A percentile compares a stretch with the other conserved stretches of the same genome.
Conservation (phyloP, 31 red algal species). For the Asparagopsis taxiformis region DNA sequence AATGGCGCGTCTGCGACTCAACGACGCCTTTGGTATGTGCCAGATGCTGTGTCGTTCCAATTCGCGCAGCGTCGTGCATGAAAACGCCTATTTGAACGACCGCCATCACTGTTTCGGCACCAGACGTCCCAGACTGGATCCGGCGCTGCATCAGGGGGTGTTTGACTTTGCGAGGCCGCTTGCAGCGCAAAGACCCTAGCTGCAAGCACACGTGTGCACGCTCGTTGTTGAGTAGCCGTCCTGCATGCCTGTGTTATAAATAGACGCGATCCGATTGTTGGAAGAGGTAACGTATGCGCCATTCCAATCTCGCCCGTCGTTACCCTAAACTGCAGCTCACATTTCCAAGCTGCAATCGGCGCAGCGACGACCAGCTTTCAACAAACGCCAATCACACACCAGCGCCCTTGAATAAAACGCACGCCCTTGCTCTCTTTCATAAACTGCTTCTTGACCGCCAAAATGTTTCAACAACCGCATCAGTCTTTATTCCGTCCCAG, state of each 20-base stretch:
- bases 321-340: too few species aligned
- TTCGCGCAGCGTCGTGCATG: conserved; percentile 63
- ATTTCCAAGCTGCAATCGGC: too few species aligned
- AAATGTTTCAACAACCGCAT: too few species aligned
- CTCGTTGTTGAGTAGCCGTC: neutral
- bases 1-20: neutral
- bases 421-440: too few species aligned
- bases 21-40: conserved; percentile 58
- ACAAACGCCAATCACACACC: too few species aligned
- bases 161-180: conserved; percentile 77
- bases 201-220: neutral
- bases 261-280: too few species aligned
- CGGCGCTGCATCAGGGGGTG: conserved; percentile 52
- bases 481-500: too few species aligned
- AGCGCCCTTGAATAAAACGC: too few species aligned
- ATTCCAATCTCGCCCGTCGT: too few species aligned
- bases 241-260: neutral
- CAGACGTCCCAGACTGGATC: conserved; percentile 19
- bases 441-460: too few species aligned
- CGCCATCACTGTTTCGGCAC: conserved; percentile 65
- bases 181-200: neutral
- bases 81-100: conserved; percentile 69
- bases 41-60: conserved; percentile 48
- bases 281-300: too few species aligned
- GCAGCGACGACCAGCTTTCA: too few species aligned